A percentile compares a stretch with the other conserved stretches of the same genome.
These are phyloP conservation scores for Cornus controversa DNA, from an alignment of 148 eudicot species.

Conservation along the genomic window DNA sequence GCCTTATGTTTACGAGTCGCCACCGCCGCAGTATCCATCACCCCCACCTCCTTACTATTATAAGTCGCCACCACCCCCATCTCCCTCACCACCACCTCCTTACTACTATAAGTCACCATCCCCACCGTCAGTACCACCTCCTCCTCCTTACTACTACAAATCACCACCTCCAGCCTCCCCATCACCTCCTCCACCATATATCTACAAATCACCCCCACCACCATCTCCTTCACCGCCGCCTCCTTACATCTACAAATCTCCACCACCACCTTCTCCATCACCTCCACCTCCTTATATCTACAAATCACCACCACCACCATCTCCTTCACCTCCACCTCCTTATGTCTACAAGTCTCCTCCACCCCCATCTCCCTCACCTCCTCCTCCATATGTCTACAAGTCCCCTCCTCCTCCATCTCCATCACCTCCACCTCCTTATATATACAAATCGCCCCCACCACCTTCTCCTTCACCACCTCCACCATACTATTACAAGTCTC, in stretches of 20 bases:
- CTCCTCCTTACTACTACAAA: background rate
- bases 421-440: background rate
- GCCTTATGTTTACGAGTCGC: background rate
- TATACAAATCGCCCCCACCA: background rate
- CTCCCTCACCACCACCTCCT: background rate
- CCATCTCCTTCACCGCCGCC: background rate
- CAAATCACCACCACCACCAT: background rate
- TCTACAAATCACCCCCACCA: background rate
- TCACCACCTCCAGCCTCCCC: background rate
- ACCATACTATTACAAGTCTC: too few species aligned
- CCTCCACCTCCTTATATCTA: background rate
- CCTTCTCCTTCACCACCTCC: background rate
- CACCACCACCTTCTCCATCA: background rate
- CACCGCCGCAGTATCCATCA: background rate
- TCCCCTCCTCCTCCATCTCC: background rate
- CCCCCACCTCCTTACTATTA: background rate
- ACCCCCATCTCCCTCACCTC: background rate
- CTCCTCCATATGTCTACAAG: background rate
- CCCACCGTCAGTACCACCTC: background rate
- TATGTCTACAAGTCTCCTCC: background rate
- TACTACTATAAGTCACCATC: background rate
- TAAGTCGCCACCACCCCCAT: background rate
- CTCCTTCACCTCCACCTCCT: background rate
- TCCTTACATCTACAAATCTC: background rate
- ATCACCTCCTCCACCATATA: background rate